Evolutionary conservation across 2,329 filamentous ascomycete species (phyloP).

Genomic region (Ceratocystis colombiana): DNA sequence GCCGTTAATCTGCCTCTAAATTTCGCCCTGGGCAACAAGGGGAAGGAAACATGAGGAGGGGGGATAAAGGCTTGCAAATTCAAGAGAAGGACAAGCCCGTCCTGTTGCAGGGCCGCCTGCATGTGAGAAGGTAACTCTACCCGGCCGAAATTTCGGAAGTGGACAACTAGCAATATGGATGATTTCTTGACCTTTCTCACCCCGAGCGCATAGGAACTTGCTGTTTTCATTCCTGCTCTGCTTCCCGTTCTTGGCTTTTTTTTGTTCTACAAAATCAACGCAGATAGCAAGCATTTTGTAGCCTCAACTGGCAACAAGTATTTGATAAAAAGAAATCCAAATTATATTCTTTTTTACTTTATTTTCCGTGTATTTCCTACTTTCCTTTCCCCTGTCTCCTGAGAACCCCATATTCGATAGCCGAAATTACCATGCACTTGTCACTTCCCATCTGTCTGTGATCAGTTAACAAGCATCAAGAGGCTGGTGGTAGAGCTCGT

Average conservation of each 20-base stretch:
- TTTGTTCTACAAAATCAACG: too few species aligned
- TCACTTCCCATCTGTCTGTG: not conserved
- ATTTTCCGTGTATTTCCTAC: not conserved
- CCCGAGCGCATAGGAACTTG: too few species aligned
- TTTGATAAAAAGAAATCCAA: not conserved
- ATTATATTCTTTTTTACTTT: not conserved
- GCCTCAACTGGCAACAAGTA: not conserved
- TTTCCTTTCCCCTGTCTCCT: not conserved
- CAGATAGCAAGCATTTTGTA: not conserved
- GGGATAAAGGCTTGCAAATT: too few species aligned
- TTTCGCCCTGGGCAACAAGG: too few species aligned
- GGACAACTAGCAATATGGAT: too few species aligned
- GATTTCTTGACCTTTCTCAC: not conserved
- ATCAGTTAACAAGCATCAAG: not conserved
- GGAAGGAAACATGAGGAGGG: too few species aligned
- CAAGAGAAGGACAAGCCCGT: too few species aligned
- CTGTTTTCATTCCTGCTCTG: too few species aligned
- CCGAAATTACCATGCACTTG: conserved; percentile 10
- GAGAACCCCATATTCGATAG: not conserved
- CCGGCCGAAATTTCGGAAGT: not conserved
- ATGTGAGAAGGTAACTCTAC: not conserved
- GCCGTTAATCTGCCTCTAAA: too few species aligned
- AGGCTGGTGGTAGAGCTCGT: not conserved
- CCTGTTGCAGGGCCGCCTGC: too few species aligned
- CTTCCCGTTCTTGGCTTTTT: too few species aligned